Conservation (phyloP, 768 basidiomycete species). For the Epithele typhae region DNA sequence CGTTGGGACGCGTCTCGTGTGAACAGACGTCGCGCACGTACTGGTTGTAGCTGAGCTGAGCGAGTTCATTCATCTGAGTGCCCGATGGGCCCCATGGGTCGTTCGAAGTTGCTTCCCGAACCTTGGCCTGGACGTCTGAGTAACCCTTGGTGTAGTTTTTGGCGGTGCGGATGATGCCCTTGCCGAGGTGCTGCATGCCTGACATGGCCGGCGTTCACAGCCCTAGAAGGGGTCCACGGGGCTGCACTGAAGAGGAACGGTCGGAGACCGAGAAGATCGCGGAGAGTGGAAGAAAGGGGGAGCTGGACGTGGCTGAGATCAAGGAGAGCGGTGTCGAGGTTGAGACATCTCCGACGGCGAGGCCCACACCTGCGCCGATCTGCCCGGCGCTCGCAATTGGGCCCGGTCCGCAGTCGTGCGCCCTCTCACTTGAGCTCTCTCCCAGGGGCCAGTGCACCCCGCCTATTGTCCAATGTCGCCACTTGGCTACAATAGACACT, state of each 20-base stretch:
- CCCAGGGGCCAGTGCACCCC: no score
- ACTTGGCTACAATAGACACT: no score
- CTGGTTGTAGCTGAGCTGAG: slow-evolving; percentile 97
- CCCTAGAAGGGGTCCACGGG: background rate
- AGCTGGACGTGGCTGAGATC: background rate
- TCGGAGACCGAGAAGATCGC: background rate
- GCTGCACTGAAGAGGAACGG: background rate
- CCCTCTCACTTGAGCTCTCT: no score
- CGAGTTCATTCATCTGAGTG: slow-evolving; percentile 98
- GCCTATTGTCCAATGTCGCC: no score
- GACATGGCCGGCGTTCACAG: slow-evolving; percentile 12
- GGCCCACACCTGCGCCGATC: background rate
- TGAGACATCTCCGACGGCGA: no score
- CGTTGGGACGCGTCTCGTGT: background rate
- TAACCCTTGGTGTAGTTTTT: slow-evolving; percentile 97
- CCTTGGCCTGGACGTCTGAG: slow-evolving; percentile 92
- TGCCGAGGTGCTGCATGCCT: slow-evolving; percentile 74
- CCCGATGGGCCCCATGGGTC: slow-evolving; percentile 98
- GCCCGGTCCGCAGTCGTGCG: background rate
- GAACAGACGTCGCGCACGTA: slow-evolving; percentile 36
- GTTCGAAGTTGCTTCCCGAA: slow-evolving; percentile 94
- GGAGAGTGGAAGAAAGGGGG: background rate
- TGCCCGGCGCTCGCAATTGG: background rate
- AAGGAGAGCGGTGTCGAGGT: no score
- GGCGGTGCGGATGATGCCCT: slow-evolving; percentile 79